Conservation (phyloP, 768 basidiomycete genomes). For the Imleria badia region DNA sequence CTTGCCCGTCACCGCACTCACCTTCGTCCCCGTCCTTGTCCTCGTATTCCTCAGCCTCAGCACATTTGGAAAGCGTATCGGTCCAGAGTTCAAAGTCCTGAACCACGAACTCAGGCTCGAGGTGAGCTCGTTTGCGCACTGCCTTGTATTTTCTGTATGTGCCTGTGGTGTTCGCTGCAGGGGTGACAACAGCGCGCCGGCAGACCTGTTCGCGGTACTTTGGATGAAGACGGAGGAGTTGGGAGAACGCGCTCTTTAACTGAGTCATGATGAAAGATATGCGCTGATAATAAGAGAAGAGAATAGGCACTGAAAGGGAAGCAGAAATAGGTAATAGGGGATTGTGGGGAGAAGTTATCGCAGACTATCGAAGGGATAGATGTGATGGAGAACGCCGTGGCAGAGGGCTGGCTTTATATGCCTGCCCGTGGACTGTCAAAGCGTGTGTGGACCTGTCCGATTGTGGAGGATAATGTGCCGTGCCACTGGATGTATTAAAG, state of each 20-base stretch:
- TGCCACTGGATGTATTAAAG: not conserved
- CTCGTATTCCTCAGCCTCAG: not conserved
- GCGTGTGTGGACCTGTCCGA: not conserved
- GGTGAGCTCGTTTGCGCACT: not conserved
- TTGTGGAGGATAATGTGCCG: not conserved
- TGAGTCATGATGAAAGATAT: not conserved
- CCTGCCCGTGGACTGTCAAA: not conserved
- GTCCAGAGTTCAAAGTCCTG: not conserved
- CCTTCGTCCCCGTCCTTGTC: not conserved
- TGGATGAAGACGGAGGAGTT: not conserved
- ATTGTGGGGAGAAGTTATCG: not conserved
- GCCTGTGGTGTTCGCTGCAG: not conserved
- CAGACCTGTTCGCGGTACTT: not conserved
- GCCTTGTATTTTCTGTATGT: not conserved
- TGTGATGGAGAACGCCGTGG: not conserved
- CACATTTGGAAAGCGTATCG: not conserved
- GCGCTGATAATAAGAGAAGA: not conserved
- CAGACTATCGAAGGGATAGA: not conserved
- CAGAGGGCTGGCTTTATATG: not conserved
- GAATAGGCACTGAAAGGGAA: no score
- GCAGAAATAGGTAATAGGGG: not conserved
- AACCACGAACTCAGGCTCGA: not conserved
- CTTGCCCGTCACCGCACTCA: not conserved
- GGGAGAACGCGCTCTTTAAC: not conserved
- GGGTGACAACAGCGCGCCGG: no score